Evolutionary conservation across 495 filamentous ascomycete species (phyloP).

Genomic region (Penicillium ochrochloron): DNA sequence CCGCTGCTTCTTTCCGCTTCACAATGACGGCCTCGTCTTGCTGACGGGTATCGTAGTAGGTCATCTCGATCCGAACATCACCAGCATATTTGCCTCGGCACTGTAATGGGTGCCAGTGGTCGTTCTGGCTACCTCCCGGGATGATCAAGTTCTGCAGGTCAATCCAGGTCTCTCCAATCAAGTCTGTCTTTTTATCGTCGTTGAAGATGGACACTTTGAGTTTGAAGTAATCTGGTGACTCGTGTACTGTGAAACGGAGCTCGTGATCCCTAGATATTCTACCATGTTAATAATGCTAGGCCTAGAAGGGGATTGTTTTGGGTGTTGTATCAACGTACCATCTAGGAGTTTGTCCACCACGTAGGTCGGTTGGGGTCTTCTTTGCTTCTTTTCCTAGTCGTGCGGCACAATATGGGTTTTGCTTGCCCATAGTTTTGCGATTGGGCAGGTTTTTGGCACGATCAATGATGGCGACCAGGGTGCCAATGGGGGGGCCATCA

Average conservation of each 20-base stretch:
- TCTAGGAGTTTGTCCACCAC: conserved; percentile 93
- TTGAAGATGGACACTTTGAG: conserved; percentile 96
- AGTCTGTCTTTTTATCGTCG: conserved; percentile 93
- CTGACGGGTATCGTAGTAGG: conserved; percentile 89
- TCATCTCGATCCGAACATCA: conserved; percentile 92
- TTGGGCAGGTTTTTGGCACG: conserved; percentile 96
- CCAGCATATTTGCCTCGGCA: conserved; percentile 94
- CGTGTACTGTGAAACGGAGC: conserved; percentile 92
- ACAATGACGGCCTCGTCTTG: conserved; percentile 69
- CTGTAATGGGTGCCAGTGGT: conserved; percentile 85
- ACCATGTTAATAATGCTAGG: conserved; percentile 29
- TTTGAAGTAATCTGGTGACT: conserved; percentile 92
- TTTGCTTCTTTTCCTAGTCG: conserved; percentile 95
- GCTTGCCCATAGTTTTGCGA: conserved; percentile 94
- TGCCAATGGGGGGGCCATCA: conserved; percentile 93
- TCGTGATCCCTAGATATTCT: conserved; percentile 82
- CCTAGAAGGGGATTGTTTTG: neutral
- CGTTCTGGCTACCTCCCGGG: conserved; percentile 85
- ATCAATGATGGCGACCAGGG: conserved; percentile 88
- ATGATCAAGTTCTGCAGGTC: conserved; percentile 80
- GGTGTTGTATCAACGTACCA: conserved; percentile 65
- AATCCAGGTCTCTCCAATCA: conserved; percentile 93
- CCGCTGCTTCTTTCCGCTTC: conserved; percentile 53
- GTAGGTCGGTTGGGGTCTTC: conserved; percentile 92
- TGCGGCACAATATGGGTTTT: conserved; percentile 95